Base-by-base conservation (phyloP, 2,329 filamentous ascomycete genomes). In the Alternaria consortialis region DNA sequence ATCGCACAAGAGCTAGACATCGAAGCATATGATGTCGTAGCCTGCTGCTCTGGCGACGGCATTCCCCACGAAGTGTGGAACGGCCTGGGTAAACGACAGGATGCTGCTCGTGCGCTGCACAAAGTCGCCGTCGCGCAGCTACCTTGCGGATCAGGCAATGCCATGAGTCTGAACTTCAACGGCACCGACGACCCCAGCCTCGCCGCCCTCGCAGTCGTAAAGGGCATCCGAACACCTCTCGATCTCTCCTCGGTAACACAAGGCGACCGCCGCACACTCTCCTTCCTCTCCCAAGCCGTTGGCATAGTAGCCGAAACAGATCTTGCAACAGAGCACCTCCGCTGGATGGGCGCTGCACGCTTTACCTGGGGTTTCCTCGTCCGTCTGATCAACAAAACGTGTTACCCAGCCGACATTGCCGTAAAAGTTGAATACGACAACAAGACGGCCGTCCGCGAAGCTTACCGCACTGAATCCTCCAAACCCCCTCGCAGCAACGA, bases 1-100 rank as follows among this genome's bases (percentile, higher is more conserved):
- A 89, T 98, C 62, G 89, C 88, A 11, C 85, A 91, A 74, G 84
- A 88, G 42, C 80, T 97, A 50, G 91, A 97, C 73, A 85, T 95
- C 29, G 87, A 93, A 48, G 86, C 85, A 2, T 97, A 89, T 78
- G 95, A 99, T 80, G 90, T 93, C 8, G 86, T 98, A 13, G 88
- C 94, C 27, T 92, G 92, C 64, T 95, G 93, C 75, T 97, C 94
- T 0, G 95, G 95, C 5, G 95, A 99, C 71, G 95, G 95, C 9
- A 84, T 97, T 39, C 90, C 93, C 0, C 91, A 97, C 76, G 95
- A 99, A 79, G 91, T 97, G 8, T 97, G 97, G 83, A 98, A 99
- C 75, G 95, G 95, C 0, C 81, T 99, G 32, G 93, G 87, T 13
- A 90, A 88, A 79, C 89, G 93, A 39, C 75, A 85, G 5, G 91